Evolutionary conservation across 306 rosid species (phyloP).

Genomic region (Crotalaria pallida): DNA sequence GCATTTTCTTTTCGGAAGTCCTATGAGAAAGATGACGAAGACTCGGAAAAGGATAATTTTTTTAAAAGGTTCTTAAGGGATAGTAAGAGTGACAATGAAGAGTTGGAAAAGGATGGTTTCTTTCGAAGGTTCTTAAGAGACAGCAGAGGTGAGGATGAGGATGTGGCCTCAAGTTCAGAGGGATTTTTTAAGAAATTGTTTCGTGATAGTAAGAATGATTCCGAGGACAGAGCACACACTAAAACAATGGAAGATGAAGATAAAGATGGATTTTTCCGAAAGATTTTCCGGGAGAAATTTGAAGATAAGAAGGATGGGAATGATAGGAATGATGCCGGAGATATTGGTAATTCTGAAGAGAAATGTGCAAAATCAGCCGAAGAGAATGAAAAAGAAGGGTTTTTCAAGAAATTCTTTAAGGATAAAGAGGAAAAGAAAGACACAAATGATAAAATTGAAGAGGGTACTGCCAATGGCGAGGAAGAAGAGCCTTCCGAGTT

Average conservation of each 20-base stretch:
- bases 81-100: slow-evolving; percentile 36
- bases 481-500: slow-evolving; percentile 83
- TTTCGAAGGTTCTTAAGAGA: slow-evolving; percentile 76
- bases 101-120: slow-evolving; percentile 81
- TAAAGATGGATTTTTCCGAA: slow-evolving; percentile 79
- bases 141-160: slow-evolving; percentile 64
- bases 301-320: slow-evolving; percentile 74
- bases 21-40: slow-evolving; percentile 64
- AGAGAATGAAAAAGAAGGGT: slow-evolving; percentile 90
- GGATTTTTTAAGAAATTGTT: slow-evolving; percentile 85
- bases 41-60: slow-evolving; percentile 76
- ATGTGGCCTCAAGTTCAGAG: slow-evolving; percentile 70
- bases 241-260: slow-evolving; percentile 74
- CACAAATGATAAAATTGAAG: slow-evolving; percentile 61
- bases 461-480: slow-evolving; percentile 63
- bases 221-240: slow-evolving; percentile 48
- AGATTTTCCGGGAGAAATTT: slow-evolving; percentile 71
- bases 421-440: slow-evolving; percentile 90
- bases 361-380: slow-evolving; percentile 59
- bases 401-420: slow-evolving; percentile 65
- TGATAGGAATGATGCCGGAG: slow-evolving; percentile 42
- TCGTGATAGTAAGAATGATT: slow-evolving; percentile 81
- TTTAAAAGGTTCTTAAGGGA: slow-evolving; percentile 83
- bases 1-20: slow-evolving; percentile 77
- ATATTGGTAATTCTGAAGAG: slow-evolving; percentile 44